Evolutionary conservation across 1,284 basidiomycete species (phyloP).

Genomic region (Coniferiporia sulphurascens): DNA sequence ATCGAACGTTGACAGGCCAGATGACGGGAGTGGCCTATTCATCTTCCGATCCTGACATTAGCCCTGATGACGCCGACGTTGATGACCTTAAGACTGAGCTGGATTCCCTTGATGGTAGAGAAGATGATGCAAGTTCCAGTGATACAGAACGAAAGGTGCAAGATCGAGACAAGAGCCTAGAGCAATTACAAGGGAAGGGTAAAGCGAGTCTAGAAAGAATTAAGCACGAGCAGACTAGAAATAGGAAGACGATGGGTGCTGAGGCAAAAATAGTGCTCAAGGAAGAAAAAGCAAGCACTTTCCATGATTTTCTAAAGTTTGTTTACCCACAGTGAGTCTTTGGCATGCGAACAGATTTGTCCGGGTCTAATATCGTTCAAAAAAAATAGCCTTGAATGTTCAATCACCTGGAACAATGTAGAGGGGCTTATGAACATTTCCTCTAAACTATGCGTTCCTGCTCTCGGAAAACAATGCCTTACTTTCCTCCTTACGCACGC

Average conservation of each 20-base stretch:
- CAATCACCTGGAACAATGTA: constrained; percentile 91
- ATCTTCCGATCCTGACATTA: constrained; percentile 48
- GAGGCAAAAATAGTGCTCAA: constrained; percentile 79
- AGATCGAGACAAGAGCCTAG: constrained; percentile 8
- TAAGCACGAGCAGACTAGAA: constrained; percentile 5
- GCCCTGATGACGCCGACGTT: constrained; percentile 41
- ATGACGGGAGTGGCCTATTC: constrained; percentile 52
- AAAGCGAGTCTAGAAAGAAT: neutral
- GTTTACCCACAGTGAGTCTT: constrained; percentile 77
- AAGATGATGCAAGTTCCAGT: constrained; percentile 8
- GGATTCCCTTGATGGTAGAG: neutral
- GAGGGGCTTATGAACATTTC: constrained; percentile 84
- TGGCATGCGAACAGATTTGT: neutral
- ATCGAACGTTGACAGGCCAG: constrained; percentile 34
- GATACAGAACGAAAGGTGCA: constrained; percentile 4
- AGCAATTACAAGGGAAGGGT: constrained; percentile 6
- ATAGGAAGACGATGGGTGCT: constrained; percentile 36
- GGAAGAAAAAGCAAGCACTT: constrained; percentile 78
- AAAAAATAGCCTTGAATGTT: constrained; percentile 68
- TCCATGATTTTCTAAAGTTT: constrained; percentile 83
- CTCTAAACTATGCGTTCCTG: constrained; percentile 78
- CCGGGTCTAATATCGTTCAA: neutral
- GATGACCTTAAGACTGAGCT: constrained; percentile 22
- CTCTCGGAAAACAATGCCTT: constrained; percentile 76
- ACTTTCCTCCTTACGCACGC: constrained; percentile 87